Percentiles rank a stretch among this genome's conserved stretches.
Evolutionary conservation across 2,329 filamentous ascomycete genomes (phyloP).

Genomic region (Exophiala sp.): DNA sequence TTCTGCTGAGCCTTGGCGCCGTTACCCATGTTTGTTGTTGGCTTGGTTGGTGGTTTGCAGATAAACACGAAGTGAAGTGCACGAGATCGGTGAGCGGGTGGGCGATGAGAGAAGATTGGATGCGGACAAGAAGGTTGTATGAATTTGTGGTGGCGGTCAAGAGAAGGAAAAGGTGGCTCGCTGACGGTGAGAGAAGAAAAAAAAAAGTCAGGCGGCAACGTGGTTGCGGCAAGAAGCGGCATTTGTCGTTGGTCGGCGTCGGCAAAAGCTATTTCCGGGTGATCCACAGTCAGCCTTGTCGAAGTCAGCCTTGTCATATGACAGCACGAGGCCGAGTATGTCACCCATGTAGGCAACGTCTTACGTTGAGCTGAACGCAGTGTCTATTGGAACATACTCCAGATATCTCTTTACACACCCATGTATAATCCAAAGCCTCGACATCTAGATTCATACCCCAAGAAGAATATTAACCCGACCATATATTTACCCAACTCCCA

Average conservation of each 20-base stretch:
- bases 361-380: no score
- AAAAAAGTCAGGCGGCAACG: constrained; percentile 4
- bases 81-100: background rate
- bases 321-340: background rate
- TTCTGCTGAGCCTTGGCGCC: constrained; percentile 67
- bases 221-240: background rate
- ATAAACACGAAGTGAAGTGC: background rate
- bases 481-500: background rate
- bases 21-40: constrained; percentile 20
- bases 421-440: no score
- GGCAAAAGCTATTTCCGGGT: background rate
- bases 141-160: constrained; percentile 2
- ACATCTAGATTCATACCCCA: no score
- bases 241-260: background rate
- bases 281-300: background rate
- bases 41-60: background rate
- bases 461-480: no score
- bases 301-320: background rate
- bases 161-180: background rate
- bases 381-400: no score
- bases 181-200: background rate
- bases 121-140: background rate
- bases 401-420: no score
- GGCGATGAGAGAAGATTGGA: background rate
- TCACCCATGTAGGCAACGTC: no score